Evolutionary conservation across 257 asterid genomes (phyloP).

Genomic region (Solanum sejunctum): DNA sequence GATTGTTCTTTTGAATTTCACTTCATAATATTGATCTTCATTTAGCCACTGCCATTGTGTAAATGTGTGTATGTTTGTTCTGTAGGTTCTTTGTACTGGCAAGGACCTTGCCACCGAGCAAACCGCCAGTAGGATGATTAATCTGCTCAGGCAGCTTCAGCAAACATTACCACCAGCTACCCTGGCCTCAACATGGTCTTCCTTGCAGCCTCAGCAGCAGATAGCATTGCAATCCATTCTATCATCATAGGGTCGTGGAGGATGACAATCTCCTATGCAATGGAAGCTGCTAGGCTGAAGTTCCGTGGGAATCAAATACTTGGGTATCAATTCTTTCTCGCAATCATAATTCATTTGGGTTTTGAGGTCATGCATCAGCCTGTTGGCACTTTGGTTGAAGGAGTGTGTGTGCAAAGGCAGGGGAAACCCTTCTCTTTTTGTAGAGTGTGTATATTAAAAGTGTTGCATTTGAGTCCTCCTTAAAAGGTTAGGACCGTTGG

Average conservation of each 20-base stretch:
- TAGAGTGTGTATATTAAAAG: slow-evolving; percentile 3
- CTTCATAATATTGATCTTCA: neutral
- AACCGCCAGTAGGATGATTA: slow-evolving; percentile 71
- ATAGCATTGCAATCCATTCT: slow-evolving; percentile 73
- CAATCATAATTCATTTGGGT: slow-evolving; percentile 1
- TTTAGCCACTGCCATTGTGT: neutral
- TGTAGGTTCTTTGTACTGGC: slow-evolving; percentile 78
- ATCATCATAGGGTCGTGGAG: slow-evolving; percentile 25
- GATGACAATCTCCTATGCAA: neutral
- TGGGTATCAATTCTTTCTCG: slow-evolving; percentile 1
- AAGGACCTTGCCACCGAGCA: slow-evolving; percentile 85
- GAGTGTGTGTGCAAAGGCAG: slow-evolving; percentile 1
- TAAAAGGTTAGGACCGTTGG: neutral
- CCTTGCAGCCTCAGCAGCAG: slow-evolving; percentile 90
- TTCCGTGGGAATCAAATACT: neutral
- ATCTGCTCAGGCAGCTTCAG: slow-evolving; percentile 73
- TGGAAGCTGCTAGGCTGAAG: neutral
- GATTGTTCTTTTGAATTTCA: neutral
- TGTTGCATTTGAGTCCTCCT: neutral
- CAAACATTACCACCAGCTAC: slow-evolving; percentile 83
- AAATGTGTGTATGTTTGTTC: neutral
- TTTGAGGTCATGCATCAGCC: slow-evolving; percentile 1
- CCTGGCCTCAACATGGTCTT: slow-evolving; percentile 78
- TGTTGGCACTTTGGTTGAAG: neutral
- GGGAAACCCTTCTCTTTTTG: neutral